phyloP scores from a whole-genome alignment of 306 rosid species.

The Lathyrus sativus region DNA sequence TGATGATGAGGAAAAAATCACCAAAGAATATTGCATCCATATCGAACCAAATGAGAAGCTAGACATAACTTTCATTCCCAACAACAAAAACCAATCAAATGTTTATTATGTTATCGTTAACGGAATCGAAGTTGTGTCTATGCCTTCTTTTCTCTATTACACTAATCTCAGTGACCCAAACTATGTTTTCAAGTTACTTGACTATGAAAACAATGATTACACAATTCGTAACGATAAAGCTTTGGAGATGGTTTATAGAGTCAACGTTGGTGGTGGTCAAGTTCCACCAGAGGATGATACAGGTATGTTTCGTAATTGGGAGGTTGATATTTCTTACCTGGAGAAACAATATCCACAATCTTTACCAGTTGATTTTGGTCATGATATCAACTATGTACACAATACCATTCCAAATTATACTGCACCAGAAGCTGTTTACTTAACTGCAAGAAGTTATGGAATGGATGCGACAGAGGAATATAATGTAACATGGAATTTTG shows the following conservation, averaged over 20 bases:
- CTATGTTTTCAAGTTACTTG: neutral
- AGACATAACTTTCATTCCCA: conserved; percentile 48
- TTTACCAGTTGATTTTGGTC: accelerated
- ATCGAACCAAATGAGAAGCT: conserved; percentile 24
- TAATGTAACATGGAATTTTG: conserved; percentile 25
- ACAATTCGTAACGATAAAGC: neutral
- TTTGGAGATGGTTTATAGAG: conserved; percentile 17
- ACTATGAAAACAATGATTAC: accelerated
- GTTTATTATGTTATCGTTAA: conserved; percentile 49
- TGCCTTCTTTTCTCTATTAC: conserved; percentile 57
- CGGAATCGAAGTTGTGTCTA: conserved; percentile 64
- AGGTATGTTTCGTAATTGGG: conserved; percentile 32
- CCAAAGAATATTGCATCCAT: conserved; percentile 42
- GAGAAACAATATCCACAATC: accelerated
- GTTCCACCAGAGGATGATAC: neutral
- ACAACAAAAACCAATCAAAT: neutral
- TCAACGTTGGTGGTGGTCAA: neutral
- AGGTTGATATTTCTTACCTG: neutral
- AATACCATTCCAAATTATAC: neutral
- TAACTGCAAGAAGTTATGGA: conserved; percentile 24
- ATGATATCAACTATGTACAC: neutral
- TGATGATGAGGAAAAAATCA: neutral
- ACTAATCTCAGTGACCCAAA: accelerated
- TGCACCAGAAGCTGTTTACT: neutral
- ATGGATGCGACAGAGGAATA: neutral